Percentiles rank a stretch among this genome's conserved stretches.
Conservation (phyloP, 352 stramenopile species). For the Phytophthora sp. region DNA sequence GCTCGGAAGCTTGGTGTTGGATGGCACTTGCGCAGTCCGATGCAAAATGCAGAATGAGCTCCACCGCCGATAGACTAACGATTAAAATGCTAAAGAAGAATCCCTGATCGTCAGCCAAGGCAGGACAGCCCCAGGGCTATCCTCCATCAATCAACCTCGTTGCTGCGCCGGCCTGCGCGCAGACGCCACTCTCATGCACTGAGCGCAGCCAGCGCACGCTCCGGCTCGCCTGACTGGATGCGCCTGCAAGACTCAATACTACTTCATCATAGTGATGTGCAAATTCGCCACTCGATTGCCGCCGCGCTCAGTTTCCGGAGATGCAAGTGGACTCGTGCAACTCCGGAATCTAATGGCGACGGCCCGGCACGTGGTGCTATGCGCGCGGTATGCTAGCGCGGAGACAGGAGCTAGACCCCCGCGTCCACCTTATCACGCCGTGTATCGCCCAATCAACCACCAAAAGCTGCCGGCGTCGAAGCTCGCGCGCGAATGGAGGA, state of each 20-base stretch:
- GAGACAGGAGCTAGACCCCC: slow-evolving; percentile 4
- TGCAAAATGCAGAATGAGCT: slow-evolving; percentile 29
- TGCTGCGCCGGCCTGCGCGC: slow-evolving; percentile 10
- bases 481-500: slow-evolving; percentile 21
- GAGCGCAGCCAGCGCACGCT: slow-evolving; percentile 26
- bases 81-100: slow-evolving; percentile 22
- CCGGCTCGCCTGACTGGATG: slow-evolving; percentile 12
- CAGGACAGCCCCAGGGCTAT: not conserved
- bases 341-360: slow-evolving; percentile 23
- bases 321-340: not conserved
- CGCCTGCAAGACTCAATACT: slow-evolving; percentile 14
- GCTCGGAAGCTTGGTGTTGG: slow-evolving; percentile 1
- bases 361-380: slow-evolving; percentile 11
- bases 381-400: slow-evolving; percentile 12
- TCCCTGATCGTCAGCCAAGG: slow-evolving; percentile 1
- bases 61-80: slow-evolving; percentile 12
- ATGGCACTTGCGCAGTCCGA: slow-evolving; percentile 15
- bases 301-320: not conserved
- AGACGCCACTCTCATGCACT: slow-evolving; percentile 26
- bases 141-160: slow-evolving; percentile 12
- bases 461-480: slow-evolving; percentile 27
- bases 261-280: slow-evolving; percentile 13
- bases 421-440: slow-evolving; percentile 24
- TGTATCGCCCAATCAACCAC: slow-evolving; percentile 30
- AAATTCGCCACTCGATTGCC: slow-evolving; percentile 7